These are phyloP conservation scores for Aspergillus fischeri DNA, from an alignment of 2,329 filamentous ascomycete species.

Conservation along the genomic window DNA sequence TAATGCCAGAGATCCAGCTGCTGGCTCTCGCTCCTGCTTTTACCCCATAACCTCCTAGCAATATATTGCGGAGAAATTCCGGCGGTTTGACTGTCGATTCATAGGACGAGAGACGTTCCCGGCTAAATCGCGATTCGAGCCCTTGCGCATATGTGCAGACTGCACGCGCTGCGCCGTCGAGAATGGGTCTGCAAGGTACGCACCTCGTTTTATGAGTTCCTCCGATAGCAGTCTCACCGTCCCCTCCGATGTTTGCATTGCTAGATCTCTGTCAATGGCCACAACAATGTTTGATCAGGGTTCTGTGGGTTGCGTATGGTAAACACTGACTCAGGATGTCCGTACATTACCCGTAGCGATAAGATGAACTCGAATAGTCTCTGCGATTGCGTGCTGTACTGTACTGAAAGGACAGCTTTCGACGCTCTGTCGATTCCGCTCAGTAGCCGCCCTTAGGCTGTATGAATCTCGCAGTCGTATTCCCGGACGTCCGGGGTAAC, in stretches of 20 bases:
- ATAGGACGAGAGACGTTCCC: background rate
- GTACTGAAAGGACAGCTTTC: too few relatives aligned
- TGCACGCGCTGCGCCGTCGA: background rate
- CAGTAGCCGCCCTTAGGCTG: background rate
- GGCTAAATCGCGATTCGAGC: constrained; percentile 6
- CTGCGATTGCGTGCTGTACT: too few relatives aligned
- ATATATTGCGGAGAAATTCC: background rate
- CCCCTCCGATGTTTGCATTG: background rate
- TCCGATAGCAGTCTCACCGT: background rate
- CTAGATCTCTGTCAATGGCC: background rate
- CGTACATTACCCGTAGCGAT: background rate
- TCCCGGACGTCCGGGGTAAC: background rate
- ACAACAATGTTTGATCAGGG: background rate
- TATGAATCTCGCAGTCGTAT: background rate
- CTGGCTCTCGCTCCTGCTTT: background rate
- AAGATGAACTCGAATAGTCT: background rate
- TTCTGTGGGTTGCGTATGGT: background rate
- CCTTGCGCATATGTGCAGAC: background rate
- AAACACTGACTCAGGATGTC: background rate
- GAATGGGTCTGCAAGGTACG: constrained; percentile 5
- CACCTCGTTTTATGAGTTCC: background rate
- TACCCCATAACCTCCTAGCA: background rate
- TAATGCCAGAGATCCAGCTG: background rate
- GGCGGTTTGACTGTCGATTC: background rate
- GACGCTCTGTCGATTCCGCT: background rate